phyloP scores from a whole-genome alignment of 1,139 yeast genomes.

The Debaryomyces fabryi region DNA sequence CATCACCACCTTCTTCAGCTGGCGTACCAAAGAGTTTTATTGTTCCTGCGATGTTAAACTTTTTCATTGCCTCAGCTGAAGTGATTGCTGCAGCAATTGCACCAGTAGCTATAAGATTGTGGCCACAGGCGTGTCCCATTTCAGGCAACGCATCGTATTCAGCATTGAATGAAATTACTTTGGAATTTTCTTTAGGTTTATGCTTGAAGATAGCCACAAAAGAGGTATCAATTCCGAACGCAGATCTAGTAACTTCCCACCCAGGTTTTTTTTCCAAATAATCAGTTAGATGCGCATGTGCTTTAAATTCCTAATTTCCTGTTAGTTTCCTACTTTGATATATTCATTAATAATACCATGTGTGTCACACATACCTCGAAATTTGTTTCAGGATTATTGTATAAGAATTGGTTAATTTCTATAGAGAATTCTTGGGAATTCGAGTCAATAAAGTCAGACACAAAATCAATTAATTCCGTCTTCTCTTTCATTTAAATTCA shows the following conservation, averaged over 20 bases:
- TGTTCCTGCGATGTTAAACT: slow-evolving; percentile 21
- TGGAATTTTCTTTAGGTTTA: neutral
- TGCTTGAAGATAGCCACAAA: neutral
- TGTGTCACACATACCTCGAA: neutral
- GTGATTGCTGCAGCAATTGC: slow-evolving; percentile 18
- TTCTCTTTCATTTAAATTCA: neutral
- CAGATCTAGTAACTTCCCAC: neutral
- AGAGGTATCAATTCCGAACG: neutral
- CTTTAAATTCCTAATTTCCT: neutral
- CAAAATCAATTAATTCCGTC: neutral
- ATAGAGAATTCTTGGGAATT: neutral
- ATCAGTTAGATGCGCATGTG: neutral
- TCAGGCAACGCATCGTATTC: slow-evolving; percentile 25
- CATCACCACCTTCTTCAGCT: slow-evolving; percentile 28
- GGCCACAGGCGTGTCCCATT: slow-evolving; percentile 29
- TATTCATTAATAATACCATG: neutral
- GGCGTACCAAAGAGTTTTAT: slow-evolving; percentile 26
- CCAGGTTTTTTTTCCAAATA: neutral
- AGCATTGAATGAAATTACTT: slow-evolving; percentile 15
- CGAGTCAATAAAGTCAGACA: neutral
- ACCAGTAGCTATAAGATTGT: slow-evolving; percentile 24
- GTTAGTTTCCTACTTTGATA: neutral
- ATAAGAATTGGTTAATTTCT: neutral
- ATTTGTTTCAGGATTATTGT: neutral
- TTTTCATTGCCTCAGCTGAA: slow-evolving; percentile 18